Percentiles rank a stretch among this genome's conserved stretches.
These are phyloP conservation scores for Leucocoprinus leucothites DNA, from an alignment of 768 basidiomycete genomes.

Conservation along the genomic window DNA sequence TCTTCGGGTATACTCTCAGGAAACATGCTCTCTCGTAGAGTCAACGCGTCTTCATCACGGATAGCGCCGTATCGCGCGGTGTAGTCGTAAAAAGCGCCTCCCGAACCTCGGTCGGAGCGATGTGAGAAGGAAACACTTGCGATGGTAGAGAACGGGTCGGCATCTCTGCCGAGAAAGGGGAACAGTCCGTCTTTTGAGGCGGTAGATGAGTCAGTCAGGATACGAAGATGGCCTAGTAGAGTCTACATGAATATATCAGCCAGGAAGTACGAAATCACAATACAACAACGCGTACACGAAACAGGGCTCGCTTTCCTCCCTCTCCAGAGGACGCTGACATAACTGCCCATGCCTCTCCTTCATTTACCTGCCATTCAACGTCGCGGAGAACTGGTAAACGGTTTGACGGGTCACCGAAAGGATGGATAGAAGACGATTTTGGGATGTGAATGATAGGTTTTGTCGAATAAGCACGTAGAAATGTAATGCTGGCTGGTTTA, in stretches of 20 bases:
- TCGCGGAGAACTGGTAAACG: constrained; percentile 45
- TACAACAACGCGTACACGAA: constrained; percentile 49
- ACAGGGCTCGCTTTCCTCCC: constrained; percentile 50
- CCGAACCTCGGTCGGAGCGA: constrained; percentile 43
- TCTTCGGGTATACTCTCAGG: constrained; percentile 37
- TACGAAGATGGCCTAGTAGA: constrained; percentile 67
- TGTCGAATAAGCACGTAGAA: neutral
- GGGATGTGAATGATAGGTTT: constrained; percentile 37
- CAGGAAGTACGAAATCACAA: neutral
- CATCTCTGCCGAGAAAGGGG: constrained; percentile 48
- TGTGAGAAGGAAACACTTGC: constrained; percentile 68
- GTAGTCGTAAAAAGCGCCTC: constrained; percentile 87
- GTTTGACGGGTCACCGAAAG: constrained; percentile 50
- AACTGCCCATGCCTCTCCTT: constrained; percentile 74
- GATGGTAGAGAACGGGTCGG: constrained; percentile 49
- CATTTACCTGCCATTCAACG: constrained; percentile 56
- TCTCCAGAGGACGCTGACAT: constrained; percentile 52
- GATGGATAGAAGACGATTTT: constrained; percentile 45
- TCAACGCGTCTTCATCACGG: constrained; percentile 77
- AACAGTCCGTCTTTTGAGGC: constrained; percentile 67
- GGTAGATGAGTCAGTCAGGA: constrained; percentile 53
- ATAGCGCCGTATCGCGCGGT: constrained; percentile 90
- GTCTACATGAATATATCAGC: constrained; percentile 36
- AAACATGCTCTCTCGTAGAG: constrained; percentile 70
- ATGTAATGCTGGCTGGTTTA: neutral